phyloP scores from a whole-genome alignment of 1,139 yeast species.

The Yamadazyma taylorii region DNA sequence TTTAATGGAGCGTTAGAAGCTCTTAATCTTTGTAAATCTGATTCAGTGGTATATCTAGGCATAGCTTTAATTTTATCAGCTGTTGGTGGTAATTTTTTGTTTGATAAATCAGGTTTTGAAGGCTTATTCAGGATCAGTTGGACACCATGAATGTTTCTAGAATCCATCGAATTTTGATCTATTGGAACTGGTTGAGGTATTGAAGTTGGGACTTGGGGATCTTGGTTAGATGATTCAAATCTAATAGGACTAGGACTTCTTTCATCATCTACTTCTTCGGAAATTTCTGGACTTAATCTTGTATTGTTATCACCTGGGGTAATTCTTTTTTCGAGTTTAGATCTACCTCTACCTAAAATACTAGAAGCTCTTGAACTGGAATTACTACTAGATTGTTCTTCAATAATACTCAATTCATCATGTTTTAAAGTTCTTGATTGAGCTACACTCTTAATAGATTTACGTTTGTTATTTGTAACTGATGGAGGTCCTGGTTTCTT shows the following conservation, averaged over 20 bases:
- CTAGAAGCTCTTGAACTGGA: constrained; percentile 34
- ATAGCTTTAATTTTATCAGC: constrained; percentile 8
- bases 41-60: constrained; percentile 17
- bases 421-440: constrained; percentile 19
- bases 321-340: constrained; percentile 4
- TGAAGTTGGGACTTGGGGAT: neutral
- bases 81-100: constrained; percentile 12
- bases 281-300: constrained; percentile 15
- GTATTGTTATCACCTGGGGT: constrained; percentile 6
- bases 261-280: constrained; percentile 4
- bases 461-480: constrained; percentile 21
- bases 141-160: neutral
- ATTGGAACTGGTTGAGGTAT: constrained; percentile 1
- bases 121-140: neutral
- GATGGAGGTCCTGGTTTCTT: constrained; percentile 21
- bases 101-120: neutral
- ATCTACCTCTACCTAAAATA: constrained; percentile 13
- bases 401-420: constrained; percentile 46
- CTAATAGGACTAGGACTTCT: no score
- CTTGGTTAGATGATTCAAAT: neutral
- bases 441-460: constrained; percentile 19
- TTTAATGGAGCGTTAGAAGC: constrained; percentile 15
- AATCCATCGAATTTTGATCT: neutral
- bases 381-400: constrained; percentile 34
- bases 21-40: constrained; percentile 11